Percentiles rank a stretch among this genome's conserved stretches.
Conservation (phyloP, 129 eudicot genomes). For the Flaveria trinervia region DNA sequence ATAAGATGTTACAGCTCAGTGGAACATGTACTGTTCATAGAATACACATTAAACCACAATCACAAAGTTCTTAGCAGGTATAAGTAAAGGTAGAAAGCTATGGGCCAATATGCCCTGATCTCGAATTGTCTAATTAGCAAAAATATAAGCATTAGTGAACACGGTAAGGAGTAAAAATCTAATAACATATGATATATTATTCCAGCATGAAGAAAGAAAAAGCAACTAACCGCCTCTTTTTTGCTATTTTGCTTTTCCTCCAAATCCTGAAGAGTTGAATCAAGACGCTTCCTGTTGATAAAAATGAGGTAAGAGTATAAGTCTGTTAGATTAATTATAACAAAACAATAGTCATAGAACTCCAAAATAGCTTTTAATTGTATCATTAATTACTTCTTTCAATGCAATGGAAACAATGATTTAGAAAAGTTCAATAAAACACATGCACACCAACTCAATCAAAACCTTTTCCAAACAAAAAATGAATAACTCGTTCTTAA, state of each 20-base stretch:
- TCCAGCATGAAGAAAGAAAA: constrained; percentile 3
- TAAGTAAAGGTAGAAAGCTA: not conserved
- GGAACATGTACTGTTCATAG: not conserved
- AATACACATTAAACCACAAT: not conserved
- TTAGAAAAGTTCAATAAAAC: not conserved
- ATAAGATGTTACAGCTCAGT: not conserved
- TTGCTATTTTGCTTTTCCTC: constrained; percentile 96
- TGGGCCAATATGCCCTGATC: not conserved
- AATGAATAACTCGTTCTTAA: not conserved
- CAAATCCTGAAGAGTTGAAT: constrained; percentile 81
- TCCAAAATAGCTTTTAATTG: constrained; percentile 15
- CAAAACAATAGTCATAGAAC: not conserved
- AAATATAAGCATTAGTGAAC: not conserved
- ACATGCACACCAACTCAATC: constrained; percentile 1
- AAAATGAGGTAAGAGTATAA: constrained; percentile 12
- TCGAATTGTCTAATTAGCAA: not conserved
- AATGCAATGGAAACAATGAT: not conserved
- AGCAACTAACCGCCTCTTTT: constrained; percentile 73
- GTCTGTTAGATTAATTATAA: not conserved
- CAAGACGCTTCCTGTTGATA: constrained; percentile 75
- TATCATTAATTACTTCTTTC: constrained; percentile 1
- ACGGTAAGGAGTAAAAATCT: too few species aligned
- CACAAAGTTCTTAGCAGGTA: not conserved
- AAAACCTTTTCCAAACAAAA: not conserved
- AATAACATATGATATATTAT: not conserved